Percentiles rank a stretch among this genome's conserved stretches.
These are phyloP conservation scores for Datisca glomerata DNA, from an alignment of 306 rosid species.

Conservation along the genomic window DNA sequence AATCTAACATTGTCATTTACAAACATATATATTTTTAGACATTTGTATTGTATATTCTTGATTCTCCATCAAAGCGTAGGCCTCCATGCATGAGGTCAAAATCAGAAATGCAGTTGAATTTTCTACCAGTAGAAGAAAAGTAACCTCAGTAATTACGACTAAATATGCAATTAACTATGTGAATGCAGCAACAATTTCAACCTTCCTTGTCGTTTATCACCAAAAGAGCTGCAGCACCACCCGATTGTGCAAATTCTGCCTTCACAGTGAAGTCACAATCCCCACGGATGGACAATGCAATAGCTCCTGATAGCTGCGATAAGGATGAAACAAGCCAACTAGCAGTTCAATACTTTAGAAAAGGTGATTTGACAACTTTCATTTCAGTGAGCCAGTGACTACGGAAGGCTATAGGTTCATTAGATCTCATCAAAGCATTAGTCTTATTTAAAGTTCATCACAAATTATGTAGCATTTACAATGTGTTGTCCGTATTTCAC, in stretches of 20 bases:
- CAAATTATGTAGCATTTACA: too few relatives aligned
- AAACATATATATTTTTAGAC: too few relatives aligned
- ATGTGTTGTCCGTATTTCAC: too few relatives aligned
- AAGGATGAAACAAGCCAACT: neutral
- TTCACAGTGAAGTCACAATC: slow-evolving; percentile 69
- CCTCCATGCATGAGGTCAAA: too few relatives aligned
- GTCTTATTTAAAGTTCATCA: neutral
- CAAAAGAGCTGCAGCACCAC: slow-evolving; percentile 58
- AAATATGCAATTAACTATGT: neutral
- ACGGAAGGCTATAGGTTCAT: too few relatives aligned
- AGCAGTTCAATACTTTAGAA: slow-evolving; percentile 9
- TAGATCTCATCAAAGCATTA: too few relatives aligned
- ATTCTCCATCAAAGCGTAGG: too few relatives aligned
- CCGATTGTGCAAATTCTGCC: slow-evolving; percentile 52
- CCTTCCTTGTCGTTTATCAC: slow-evolving; percentile 64
- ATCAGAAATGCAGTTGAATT: too few relatives aligned
- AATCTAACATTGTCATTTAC: too few relatives aligned
- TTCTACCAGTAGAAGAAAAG: too few relatives aligned
- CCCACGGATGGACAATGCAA: slow-evolving; percentile 65
- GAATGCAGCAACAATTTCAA: slow-evolving; percentile 18
- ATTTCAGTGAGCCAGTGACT: neutral
- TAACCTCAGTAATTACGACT: too few relatives aligned
- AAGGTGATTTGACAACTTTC: neutral
- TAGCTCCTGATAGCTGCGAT: slow-evolving; percentile 60
- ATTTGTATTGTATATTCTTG: too few relatives aligned